Evolutionary conservation across 192 early-diverging fungal genomes (phyloP), one percentile per base, ranked within the genome.

Genomic region (Haplosporangium gracile): DNA sequence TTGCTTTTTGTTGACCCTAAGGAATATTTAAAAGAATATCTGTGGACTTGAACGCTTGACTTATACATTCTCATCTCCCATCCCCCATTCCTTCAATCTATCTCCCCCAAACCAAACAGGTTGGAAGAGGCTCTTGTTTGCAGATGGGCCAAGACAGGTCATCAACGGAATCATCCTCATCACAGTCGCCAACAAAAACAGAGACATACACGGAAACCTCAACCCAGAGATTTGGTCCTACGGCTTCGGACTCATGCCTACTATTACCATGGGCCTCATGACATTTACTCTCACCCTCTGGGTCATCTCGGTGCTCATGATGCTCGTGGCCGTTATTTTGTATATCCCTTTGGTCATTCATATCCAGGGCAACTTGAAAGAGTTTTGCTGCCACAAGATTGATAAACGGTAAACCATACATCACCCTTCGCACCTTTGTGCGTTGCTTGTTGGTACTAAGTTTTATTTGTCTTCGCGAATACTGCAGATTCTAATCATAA

Each of bases 381-480:
- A 97, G 76, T 97, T 95, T 79, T 95, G 94, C 74, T 96, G 94
- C 68, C 95, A 97, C 89, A 96, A 96, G 83, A 93, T 97, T 49
- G 96, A 97, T 82, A 97, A 97, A 86, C 78, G 97, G 96, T 96
- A 92, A 75, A 51, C 26, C 11, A 18, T 10, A 83, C 89, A 47
- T 72, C 93, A 24, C 69, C 93, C 38, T 95, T 94, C 82, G 76
- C 95, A 51, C 49, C 2, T 20, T 51, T 45, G 15, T 45, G 36
- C 36, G 42, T 43, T 39, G 94, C 94, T 20, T 88, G 95, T 26
- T 55, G 91, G 68, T 90, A 87, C 75, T 88, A 10, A 91, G 95
- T 9, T 22, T 51, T 22, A 4, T 51, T 18, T 51, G 18, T 22
- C 49, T 51, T 16, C 5, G 49, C 49, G 0, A 51, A 22, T 0